phyloP scores from a whole-genome alignment of 2,329 filamentous ascomycete genomes.

The Botrytis deweyae region DNA sequence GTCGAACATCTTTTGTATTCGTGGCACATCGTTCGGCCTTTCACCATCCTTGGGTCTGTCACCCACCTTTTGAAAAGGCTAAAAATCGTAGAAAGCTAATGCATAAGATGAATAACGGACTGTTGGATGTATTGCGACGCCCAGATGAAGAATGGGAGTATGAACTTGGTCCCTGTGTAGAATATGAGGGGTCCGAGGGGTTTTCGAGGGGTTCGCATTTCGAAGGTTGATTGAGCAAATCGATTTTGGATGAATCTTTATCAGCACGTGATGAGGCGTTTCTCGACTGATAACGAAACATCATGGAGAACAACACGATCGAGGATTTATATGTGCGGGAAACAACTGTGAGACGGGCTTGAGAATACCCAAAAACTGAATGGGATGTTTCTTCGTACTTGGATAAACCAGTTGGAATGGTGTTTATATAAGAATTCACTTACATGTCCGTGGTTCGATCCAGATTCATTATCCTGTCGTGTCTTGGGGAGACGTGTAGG shows the following conservation, averaged over 20 bases:
- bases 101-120: background rate
- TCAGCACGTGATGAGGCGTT: slow-evolving; percentile 19
- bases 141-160: background rate
- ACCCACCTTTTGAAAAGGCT: background rate
- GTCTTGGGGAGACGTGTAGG: slow-evolving; percentile 15
- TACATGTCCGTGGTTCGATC: background rate
- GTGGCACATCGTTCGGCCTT: slow-evolving; percentile 12
- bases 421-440: background rate
- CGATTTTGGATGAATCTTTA: background rate
- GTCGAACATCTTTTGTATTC: slow-evolving; percentile 10
- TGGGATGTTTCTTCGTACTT: background rate
- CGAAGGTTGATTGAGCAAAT: background rate
- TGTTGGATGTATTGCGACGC: background rate
- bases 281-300: background rate
- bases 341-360: background rate
- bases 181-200: background rate
- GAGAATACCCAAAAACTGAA: background rate
- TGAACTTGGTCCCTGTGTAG: background rate
- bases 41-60: background rate
- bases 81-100: background rate
- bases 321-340: background rate
- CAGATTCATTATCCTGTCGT: background rate
- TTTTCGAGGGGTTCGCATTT: background rate
- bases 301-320: background rate
- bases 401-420: fast-evolving